These are phyloP conservation scores for Diplodia scrobiculata DNA, from an alignment of 2,329 filamentous ascomycete genomes.

Conservation along the genomic window DNA sequence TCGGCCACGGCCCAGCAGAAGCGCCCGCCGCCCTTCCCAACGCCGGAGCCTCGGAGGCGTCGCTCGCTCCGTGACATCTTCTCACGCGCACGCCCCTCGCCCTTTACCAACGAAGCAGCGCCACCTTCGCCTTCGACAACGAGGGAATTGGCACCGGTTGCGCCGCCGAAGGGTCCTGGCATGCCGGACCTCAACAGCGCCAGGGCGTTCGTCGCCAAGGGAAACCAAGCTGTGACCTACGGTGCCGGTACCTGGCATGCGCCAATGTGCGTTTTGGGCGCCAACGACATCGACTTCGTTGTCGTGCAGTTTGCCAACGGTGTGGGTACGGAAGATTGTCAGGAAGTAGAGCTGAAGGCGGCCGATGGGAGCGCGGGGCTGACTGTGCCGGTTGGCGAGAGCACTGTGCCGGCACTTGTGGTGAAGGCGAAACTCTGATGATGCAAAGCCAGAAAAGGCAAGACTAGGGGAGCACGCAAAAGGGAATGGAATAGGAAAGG, in stretches of 20 bases:
- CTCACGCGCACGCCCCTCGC: slow-evolving; percentile 46
- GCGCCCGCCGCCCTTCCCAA: slow-evolving; percentile 49
- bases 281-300: slow-evolving; percentile 74
- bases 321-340: slow-evolving; percentile 79
- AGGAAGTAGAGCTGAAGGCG: slow-evolving; percentile 64
- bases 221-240: slow-evolving; percentile 85
- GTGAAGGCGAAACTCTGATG: slow-evolving; percentile 23
- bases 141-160: slow-evolving; percentile 31
- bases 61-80: slow-evolving; percentile 46
- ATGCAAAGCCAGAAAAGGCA: not conserved
- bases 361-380: slow-evolving; percentile 38
- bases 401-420: not conserved
- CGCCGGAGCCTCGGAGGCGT: slow-evolving; percentile 37
- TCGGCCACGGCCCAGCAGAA: slow-evolving; percentile 32
- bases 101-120: slow-evolving; percentile 56
- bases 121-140: slow-evolving; percentile 40
- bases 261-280: slow-evolving; percentile 86
- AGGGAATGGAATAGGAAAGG: not conserved
- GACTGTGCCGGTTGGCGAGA: slow-evolving; percentile 42
- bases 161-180: slow-evolving; percentile 53
- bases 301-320: slow-evolving; percentile 89
- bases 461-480: not conserved
- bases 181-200: slow-evolving; percentile 72
- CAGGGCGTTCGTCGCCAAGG: slow-evolving; percentile 75
- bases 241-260: slow-evolving; percentile 92